Evolutionary conservation across 768 basidiomycete genomes (phyloP).

Genomic region (Pleurotus pulmonarius): DNA sequence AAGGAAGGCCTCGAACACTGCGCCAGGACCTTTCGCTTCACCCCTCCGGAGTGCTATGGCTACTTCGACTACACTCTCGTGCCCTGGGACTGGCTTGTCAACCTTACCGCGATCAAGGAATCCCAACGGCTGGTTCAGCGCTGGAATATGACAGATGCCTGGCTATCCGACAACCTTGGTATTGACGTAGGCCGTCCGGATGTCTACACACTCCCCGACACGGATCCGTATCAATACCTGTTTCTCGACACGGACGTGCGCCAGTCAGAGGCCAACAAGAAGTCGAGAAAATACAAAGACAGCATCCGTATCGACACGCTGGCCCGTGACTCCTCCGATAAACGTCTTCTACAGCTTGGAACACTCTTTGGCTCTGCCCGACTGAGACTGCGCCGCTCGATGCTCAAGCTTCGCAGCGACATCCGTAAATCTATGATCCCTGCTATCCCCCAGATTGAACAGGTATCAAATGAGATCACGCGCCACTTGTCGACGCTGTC

Average conservation of each 20-base stretch:
- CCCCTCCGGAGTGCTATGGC: constrained; percentile 57
- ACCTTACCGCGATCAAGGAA: constrained; percentile 36
- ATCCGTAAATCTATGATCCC: constrained; percentile 59
- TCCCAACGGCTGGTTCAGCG: constrained; percentile 43
- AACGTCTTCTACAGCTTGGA: constrained; percentile 65
- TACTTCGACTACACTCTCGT: constrained; percentile 60
- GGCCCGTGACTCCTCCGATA: constrained; percentile 21
- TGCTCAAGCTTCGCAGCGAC: constrained; percentile 34
- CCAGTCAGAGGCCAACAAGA: constrained; percentile 12
- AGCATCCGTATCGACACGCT: constrained; percentile 41
- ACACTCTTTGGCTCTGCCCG: constrained; percentile 77
- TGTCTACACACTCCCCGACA: constrained; percentile 48
- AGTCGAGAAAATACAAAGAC: constrained; percentile 28
- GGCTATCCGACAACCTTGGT: constrained; percentile 40
- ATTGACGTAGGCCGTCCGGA: constrained; percentile 26
- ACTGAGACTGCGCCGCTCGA: constrained; percentile 40
- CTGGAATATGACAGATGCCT: constrained; percentile 45
- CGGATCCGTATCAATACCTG: constrained; percentile 57
- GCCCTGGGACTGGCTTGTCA: constrained; percentile 69
- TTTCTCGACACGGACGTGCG: constrained; percentile 42
- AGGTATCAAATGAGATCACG: constrained; percentile 40
- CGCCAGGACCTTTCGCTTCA: constrained; percentile 25
- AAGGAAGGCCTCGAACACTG: constrained; percentile 56
- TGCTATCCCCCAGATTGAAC: constrained; percentile 41
- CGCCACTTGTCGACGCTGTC: constrained; percentile 21